Evolutionary conservation across 208 protist species (phyloP).

Genomic region (Trypanosoma vivax): DNA sequence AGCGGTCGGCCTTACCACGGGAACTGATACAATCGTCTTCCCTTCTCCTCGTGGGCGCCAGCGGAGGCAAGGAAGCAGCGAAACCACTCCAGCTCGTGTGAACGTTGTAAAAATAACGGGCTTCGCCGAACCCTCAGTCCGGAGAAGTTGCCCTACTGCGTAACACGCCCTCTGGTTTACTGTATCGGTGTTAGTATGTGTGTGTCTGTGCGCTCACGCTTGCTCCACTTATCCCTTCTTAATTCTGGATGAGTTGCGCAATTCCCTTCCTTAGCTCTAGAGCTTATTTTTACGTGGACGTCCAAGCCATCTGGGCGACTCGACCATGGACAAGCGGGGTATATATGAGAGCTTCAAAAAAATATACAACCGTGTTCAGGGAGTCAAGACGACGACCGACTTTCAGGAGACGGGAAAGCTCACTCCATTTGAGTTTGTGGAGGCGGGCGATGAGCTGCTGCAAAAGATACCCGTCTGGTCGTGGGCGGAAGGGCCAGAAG

Average conservation of each 20-base stretch:
- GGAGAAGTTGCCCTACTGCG: too few species aligned
- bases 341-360: constrained; percentile 61
- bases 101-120: too few species aligned
- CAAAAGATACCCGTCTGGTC: constrained; percentile 94
- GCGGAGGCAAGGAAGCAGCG: background rate
- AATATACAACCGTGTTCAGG: constrained; percentile 40
- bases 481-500: constrained; percentile 86
- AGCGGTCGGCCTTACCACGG: constrained; percentile 45
- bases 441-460: constrained; percentile 92
- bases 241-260: too few species aligned
- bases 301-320: background rate
- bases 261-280: too few species aligned
- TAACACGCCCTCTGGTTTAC: background rate
- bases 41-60: constrained; percentile 5
- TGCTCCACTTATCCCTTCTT: too few species aligned
- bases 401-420: constrained; percentile 54
- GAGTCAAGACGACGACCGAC: constrained; percentile 39
- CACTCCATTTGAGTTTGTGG: constrained; percentile 89
- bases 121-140: too few species aligned
- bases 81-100: constrained; percentile 12
- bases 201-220: background rate
- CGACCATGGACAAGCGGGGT: constrained; percentile 22
- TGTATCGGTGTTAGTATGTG: background rate
- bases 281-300: background rate
- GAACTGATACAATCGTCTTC: constrained; percentile 27